phyloP scores from a whole-genome alignment of 176 grass and related monocot genomes.

The Avena eriantha region DNA sequence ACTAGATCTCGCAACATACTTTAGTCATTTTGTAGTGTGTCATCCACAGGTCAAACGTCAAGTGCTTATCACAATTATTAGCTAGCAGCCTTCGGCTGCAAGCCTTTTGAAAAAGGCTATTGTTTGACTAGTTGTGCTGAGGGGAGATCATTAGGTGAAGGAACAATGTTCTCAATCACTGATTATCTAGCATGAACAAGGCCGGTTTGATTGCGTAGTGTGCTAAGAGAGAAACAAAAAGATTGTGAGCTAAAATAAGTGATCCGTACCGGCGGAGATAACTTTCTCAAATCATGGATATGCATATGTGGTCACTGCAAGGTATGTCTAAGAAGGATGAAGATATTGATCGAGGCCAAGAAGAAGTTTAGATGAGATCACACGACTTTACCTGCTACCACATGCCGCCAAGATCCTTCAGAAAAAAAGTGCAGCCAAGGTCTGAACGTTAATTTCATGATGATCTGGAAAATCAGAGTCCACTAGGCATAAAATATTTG shows the following conservation, averaged over 20 bases:
- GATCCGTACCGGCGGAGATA: conserved; percentile 42
- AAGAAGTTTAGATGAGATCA: conserved; percentile 23
- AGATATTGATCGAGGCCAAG: not conserved
- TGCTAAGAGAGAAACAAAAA: conserved; percentile 19
- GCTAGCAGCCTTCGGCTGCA: conserved; percentile 32
- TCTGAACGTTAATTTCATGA: not conserved
- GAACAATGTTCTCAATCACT: conserved; percentile 30
- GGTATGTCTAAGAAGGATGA: conserved; percentile 9
- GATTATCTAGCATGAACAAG: conserved; percentile 17
- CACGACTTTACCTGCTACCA: conserved; percentile 46
- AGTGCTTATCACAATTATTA: conserved; percentile 39
- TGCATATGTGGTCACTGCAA: conserved; percentile 31
- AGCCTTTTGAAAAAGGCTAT: conserved; percentile 47
- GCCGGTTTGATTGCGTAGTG: conserved; percentile 44
- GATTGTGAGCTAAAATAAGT: conserved; percentile 32
- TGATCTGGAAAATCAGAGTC: conserved; percentile 16
- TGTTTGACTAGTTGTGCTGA: conserved; percentile 48
- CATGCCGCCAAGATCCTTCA: not conserved
- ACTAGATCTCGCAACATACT: conserved; percentile 48
- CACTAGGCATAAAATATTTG: not conserved
- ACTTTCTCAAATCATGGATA: conserved; percentile 37
- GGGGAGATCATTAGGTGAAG: conserved; percentile 46
- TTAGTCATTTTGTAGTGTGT: conserved; percentile 25
- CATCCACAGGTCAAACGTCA: conserved; percentile 50
- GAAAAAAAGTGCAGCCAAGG: not conserved